Evolutionary conservation across 768 basidiomycete species (phyloP), one percentile per base, ranked within the genome.

Genomic region (Inosperma sp.): DNA sequence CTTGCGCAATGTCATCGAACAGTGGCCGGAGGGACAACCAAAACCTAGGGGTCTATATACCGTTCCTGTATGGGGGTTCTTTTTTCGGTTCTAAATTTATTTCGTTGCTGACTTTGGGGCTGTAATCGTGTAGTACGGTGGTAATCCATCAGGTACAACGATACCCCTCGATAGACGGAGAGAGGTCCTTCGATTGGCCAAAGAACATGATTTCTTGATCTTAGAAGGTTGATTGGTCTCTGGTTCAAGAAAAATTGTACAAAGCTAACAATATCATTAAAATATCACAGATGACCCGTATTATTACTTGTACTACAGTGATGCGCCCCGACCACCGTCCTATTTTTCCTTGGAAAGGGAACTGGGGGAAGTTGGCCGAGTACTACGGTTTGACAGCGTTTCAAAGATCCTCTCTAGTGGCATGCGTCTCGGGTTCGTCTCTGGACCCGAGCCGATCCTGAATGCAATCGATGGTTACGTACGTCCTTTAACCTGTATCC

Each of bases 321-420:
- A 72, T 14, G 65, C 66, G 7, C 72, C 81, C 21, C 76, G 84
- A 13, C 81, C 82, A 10, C 80, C 85, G 1, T 89, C 86, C 0
- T 95, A 93, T 67, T 93, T 94, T 62, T 74, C 79, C 31, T 75
- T 95, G 30, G 93, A 96, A 65, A 73, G 71, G 10, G 76, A 81
- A 46, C 77, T 79, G 56, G 73, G 77, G 30, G 78, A 82, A 57
- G 76, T 79, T 19, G 93, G 93, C 3, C 80, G 84, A 10, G 91
- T 95, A 31, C 59, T 95, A 16, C 81, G 93, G 33, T 92, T 95
- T 64, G 93, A 96, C 63, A 91, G 88, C 62, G 74, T 95, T 48
- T 91, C 87, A 48, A 96, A 96, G 71, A 73, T 94, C 35, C 73
- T 84, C 17, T 84, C 83, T 14, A 77, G 83, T 17, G 88, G 89